Percentiles rank a stretch among this genome's conserved stretches.
Conservation (phyloP, 2,329 filamentous ascomycete genomes). For the Monilinia vaccinii-corymbosi region DNA sequence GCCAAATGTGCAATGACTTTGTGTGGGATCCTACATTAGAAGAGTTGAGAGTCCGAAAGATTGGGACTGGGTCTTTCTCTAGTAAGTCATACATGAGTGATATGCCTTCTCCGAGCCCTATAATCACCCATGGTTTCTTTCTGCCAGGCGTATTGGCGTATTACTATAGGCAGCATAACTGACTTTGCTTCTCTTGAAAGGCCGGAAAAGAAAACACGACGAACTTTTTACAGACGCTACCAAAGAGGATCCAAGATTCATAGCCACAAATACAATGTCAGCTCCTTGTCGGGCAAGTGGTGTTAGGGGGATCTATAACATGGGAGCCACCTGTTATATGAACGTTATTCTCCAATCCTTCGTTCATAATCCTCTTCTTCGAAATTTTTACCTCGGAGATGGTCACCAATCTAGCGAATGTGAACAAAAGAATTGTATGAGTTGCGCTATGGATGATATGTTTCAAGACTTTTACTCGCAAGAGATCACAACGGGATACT, state of each 20-base stretch:
- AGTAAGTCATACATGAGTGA: constrained; percentile 36
- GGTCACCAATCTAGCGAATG: constrained; percentile 77
- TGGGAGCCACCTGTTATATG: constrained; percentile 98
- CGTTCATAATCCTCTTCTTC: constrained; percentile 84
- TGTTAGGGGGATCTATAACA: constrained; percentile 88
- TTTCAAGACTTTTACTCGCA: constrained; percentile 62
- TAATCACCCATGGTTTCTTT: not conserved
- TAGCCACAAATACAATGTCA: constrained; percentile 67
- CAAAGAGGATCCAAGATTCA: constrained; percentile 67
- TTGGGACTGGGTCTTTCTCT: constrained; percentile 55
- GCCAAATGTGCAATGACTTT: constrained; percentile 73
- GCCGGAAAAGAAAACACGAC: constrained; percentile 67
- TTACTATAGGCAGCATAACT: not conserved
- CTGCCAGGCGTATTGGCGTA: not conserved
- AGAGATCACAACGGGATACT: constrained; percentile 81
- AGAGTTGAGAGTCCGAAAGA: constrained; percentile 61
- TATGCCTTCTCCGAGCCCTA: not conserved
- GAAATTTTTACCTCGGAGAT: constrained; percentile 86
- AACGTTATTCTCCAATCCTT: constrained; percentile 91
- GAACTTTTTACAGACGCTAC: constrained; percentile 56
- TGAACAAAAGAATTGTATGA: constrained; percentile 50
- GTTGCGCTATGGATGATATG: constrained; percentile 65
- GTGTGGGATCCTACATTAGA: constrained; percentile 78
- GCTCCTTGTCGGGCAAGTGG: constrained; percentile 81
- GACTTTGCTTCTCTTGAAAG: constrained; percentile 27